Evolutionary conservation across 441 rosid species (phyloP).

Genomic region (Macaranga tanarius): DNA sequence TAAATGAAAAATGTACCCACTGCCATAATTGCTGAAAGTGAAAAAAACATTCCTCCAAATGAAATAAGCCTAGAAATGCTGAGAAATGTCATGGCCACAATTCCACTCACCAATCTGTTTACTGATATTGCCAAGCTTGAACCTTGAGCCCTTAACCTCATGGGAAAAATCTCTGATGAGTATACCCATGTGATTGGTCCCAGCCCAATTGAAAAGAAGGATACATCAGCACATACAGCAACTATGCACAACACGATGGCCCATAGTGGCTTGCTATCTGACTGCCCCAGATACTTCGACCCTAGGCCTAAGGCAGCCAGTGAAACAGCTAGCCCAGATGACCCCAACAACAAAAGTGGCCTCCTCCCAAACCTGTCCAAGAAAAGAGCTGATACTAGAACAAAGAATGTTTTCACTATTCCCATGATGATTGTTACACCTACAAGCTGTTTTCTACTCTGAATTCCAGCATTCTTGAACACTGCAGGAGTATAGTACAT

Average conservation of each 20-base stretch:
- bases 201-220: slow-evolving; percentile 57
- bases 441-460: slow-evolving; percentile 35
- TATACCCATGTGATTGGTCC: slow-evolving; percentile 59
- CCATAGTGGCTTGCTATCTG: slow-evolving; percentile 34
- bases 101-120: slow-evolving; percentile 56
- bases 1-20: slow-evolving; percentile 35
- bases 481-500: slow-evolving; percentile 59
- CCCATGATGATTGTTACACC: slow-evolving; percentile 58
- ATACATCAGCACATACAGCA: slow-evolving; percentile 43
- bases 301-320: slow-evolving; percentile 41
- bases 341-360: slow-evolving; percentile 45
- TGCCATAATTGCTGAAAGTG: slow-evolving; percentile 42
- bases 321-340: slow-evolving; percentile 52
- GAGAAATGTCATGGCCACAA: slow-evolving; percentile 52
- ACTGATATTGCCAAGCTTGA: slow-evolving; percentile 53
- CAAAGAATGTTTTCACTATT: slow-evolving; percentile 43
- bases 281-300: slow-evolving; percentile 39
- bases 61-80: slow-evolving; percentile 36
- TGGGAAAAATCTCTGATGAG: slow-evolving; percentile 54
- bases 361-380: slow-evolving; percentile 53
- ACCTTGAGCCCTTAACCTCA: slow-evolving; percentile 55
- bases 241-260: slow-evolving; percentile 36
- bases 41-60: slow-evolving; percentile 52
- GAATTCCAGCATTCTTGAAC: slow-evolving; percentile 49
- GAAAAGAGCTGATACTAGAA: slow-evolving; percentile 40